phyloP scores from a whole-genome alignment of 2,329 filamentous ascomycete species.

The Dactylellina cionopaga region DNA sequence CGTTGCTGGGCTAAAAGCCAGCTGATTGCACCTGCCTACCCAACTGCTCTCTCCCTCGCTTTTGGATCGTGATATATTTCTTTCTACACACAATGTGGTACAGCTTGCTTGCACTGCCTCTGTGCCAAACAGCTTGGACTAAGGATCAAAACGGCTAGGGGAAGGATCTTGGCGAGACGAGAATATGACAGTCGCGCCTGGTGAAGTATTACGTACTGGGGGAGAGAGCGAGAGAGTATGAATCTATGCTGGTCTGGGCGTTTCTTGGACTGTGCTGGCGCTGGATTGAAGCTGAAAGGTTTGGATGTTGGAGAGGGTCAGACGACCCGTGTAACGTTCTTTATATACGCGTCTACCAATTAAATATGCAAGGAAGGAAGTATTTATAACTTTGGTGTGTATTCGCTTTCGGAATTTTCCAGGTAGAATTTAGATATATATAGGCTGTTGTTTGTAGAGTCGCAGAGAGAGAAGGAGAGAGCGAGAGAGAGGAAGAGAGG shows the following conservation, averaged over 20 bases:
- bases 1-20: conserved; percentile 18
- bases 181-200: too few relatives aligned
- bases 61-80: conserved; percentile 23
- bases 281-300: conserved; percentile 16
- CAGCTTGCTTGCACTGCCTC: not conserved
- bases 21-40: conserved; percentile 18
- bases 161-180: conserved; percentile 23
- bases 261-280: conserved; percentile 46
- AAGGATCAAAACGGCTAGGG: conserved; percentile 25
- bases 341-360: conserved; percentile 4
- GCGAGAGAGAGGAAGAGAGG: conserved; percentile 22
- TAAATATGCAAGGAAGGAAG: conserved; percentile 52
- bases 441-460: too few relatives aligned
- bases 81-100: too few relatives aligned
- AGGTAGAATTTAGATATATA: conserved; percentile 23
- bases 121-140: conserved; percentile 20
- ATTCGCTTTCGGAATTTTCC: conserved; percentile 48
- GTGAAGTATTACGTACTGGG: too few relatives aligned
- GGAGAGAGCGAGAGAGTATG: not conserved
- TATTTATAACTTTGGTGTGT: too few relatives aligned
- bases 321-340: conserved; percentile 26
- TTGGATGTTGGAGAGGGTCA: conserved; percentile 34
- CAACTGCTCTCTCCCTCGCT: not conserved
- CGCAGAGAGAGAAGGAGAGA: conserved; percentile 25
- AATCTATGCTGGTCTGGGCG: conserved; percentile 21